Evolutionary conservation across 257 asterid species (phyloP).

Genomic region (Solanum sparsipilum): DNA sequence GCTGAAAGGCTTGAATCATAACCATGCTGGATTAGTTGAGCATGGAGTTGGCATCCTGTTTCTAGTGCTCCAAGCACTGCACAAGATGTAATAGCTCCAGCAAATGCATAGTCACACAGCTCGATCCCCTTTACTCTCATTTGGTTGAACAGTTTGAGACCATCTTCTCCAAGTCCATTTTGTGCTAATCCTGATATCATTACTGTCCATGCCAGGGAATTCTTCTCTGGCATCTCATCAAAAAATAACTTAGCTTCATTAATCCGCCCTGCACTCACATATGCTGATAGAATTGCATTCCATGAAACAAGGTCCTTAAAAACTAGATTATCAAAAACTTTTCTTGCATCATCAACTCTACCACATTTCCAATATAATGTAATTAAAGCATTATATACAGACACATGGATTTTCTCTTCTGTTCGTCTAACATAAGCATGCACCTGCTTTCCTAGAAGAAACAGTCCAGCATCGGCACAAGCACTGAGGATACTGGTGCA

Average conservation of each 20-base stretch:
- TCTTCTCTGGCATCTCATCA: slow-evolving; percentile 34
- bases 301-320: slow-evolving; percentile 58
- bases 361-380: slow-evolving; percentile 60
- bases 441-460: slow-evolving; percentile 55
- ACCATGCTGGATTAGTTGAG: slow-evolving; percentile 50
- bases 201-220: slow-evolving; percentile 45
- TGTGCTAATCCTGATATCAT: slow-evolving; percentile 64
- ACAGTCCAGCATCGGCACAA: slow-evolving; percentile 45
- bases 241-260: slow-evolving; percentile 44
- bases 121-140: slow-evolving; percentile 46
- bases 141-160: slow-evolving; percentile 43
- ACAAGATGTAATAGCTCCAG: slow-evolving; percentile 66
- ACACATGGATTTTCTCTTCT: slow-evolving; percentile 33
- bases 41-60: slow-evolving; percentile 66
- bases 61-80: slow-evolving; percentile 60
- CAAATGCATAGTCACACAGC: slow-evolving; percentile 58
- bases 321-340: slow-evolving; percentile 28
- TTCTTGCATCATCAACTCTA: slow-evolving; percentile 37
- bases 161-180: slow-evolving; percentile 58
- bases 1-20: slow-evolving; percentile 66
- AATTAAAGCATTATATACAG: slow-evolving; percentile 49
- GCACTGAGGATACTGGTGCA: slow-evolving; percentile 51
- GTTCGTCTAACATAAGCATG: slow-evolving; percentile 49
- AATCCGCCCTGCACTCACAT: slow-evolving; percentile 33
- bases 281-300: slow-evolving; percentile 56